phyloP scores from a whole-genome alignment of 352 stramenopile genomes.

The Globisporangium megalacanthum region DNA sequence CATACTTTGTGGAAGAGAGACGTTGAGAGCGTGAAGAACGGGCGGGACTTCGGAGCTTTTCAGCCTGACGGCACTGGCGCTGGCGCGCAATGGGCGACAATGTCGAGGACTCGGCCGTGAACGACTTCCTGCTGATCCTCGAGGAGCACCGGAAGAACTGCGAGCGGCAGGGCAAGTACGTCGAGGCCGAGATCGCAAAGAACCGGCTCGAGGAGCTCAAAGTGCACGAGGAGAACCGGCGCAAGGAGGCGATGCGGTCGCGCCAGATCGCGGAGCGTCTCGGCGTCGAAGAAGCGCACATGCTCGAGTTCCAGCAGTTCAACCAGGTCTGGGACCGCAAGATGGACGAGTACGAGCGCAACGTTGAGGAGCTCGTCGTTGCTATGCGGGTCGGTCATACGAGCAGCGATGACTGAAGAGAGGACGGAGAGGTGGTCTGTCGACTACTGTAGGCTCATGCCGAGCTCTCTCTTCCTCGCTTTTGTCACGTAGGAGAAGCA shows the following conservation, averaged over 20 bases:
- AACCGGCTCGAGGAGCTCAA: constrained; percentile 96
- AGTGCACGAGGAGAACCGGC: constrained; percentile 94
- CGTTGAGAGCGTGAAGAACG: no score
- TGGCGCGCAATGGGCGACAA: constrained; percentile 29
- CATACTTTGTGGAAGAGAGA: no score
- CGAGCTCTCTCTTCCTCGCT: constrained; percentile 11
- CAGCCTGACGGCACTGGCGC: no score
- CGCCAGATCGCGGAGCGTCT: constrained; percentile 93
- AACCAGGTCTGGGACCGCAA: constrained; percentile 96
- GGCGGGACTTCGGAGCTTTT: no score
- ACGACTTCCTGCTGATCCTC: constrained; percentile 86
- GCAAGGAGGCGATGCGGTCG: constrained; percentile 93
- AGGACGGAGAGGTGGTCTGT: no score
- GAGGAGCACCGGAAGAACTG: constrained; percentile 97
- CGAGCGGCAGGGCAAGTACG: constrained; percentile 96
- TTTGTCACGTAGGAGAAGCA: constrained; percentile 52
- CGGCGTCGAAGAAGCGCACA: constrained; percentile 96
- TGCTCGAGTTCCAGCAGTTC: constrained; percentile 98
- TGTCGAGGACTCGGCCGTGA: constrained; percentile 77
- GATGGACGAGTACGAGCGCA: constrained; percentile 93
- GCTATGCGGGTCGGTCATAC: constrained; percentile 66
- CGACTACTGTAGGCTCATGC: not conserved
- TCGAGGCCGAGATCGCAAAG: constrained; percentile 96
- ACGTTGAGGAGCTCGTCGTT: constrained; percentile 88
- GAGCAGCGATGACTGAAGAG: not conserved